Evolutionary conservation across 345 rosid genomes (phyloP).

Genomic region (Nasturtium officinale): DNA sequence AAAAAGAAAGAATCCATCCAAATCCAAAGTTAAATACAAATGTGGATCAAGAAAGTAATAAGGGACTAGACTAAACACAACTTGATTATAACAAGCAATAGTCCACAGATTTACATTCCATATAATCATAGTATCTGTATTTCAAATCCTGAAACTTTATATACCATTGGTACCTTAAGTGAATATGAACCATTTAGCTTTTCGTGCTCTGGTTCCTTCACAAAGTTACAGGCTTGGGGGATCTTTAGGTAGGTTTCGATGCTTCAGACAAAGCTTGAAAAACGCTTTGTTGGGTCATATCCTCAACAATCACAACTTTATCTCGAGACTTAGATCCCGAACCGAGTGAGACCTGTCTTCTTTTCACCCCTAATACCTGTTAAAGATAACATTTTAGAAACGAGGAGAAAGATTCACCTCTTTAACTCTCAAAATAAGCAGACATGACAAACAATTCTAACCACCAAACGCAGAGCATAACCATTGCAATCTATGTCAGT

Average conservation of each 20-base stretch:
- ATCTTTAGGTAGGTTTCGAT: slow-evolving; percentile 42
- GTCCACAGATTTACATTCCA: slow-evolving; percentile 24
- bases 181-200: slow-evolving; percentile 8
- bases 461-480: neutral
- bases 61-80: neutral
- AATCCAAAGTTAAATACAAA: neutral
- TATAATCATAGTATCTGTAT: neutral
- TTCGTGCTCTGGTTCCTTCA: neutral
- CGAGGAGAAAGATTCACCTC: neutral
- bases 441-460: neutral
- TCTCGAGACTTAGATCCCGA: slow-evolving; percentile 89
- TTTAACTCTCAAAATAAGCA: neutral
- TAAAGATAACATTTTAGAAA: slow-evolving; percentile 3
- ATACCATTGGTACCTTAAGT: neutral
- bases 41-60: neutral
- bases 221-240: slow-evolving; percentile 9
- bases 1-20: neutral
- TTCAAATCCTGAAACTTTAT: neutral
- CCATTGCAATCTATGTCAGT: neutral
- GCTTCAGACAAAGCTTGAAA: slow-evolving; percentile 20
- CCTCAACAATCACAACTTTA: slow-evolving; percentile 87
- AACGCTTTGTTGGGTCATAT: slow-evolving; percentile 38
- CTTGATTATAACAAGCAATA: slow-evolving; percentile 15
- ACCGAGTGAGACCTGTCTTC: slow-evolving; percentile 78
- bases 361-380: slow-evolving; percentile 84